Base-by-base conservation (phyloP, 495 filamentous ascomycete species). In the Talaromyces thailandensis region DNA sequence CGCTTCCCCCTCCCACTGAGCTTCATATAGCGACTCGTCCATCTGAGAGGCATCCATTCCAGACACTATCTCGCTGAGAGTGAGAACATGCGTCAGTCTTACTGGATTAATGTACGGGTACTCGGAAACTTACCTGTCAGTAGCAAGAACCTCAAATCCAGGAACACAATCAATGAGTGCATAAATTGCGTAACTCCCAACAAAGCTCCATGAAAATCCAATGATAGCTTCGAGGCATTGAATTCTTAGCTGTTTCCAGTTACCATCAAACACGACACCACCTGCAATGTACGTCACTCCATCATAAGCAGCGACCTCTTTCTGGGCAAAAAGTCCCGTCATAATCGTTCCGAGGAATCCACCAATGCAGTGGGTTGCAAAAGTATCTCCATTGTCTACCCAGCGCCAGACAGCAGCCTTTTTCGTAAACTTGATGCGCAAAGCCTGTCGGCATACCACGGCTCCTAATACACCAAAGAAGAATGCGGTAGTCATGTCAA, bases 231-330 rank as follows among this genome's bases (percentile, higher is more conserved):
- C 76, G 2, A 75, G 66, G 28, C 84, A 66, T 71, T 84, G 82
- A 32, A 79, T 70, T 7, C 75, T 78, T n/a, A 84, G 70, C 66
- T 84, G 83, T 37, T 77, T 67, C 62, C 78, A 78, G 66, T 82
- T 80, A 18, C 81, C 78, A 59, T 84, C 80, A 62, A 84, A 74
- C 25, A 78, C 55, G 11, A 70, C 71, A 1, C 75, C 74, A 1
- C 74, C 76, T 9, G 58, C 53, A 56, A 79, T 76, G 12, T 69
- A 65, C 4, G 75, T 76, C 2, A 58, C 64, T 1, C 76, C 76
- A 64, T 77, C 75, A 57, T 76, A 79, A 1, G 73, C 74, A 31
- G 76, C 75, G 14, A 79, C 76, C 59, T 73, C 68, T 21, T 70
- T 67, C 51, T 64, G 62, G 56, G 75, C 76, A 64, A 76, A 74